A percentile compares a stretch with the other conserved stretches of the same genome.
Conservation (phyloP, 495 filamentous ascomycete genomes). For the Lophium mytilinum region DNA sequence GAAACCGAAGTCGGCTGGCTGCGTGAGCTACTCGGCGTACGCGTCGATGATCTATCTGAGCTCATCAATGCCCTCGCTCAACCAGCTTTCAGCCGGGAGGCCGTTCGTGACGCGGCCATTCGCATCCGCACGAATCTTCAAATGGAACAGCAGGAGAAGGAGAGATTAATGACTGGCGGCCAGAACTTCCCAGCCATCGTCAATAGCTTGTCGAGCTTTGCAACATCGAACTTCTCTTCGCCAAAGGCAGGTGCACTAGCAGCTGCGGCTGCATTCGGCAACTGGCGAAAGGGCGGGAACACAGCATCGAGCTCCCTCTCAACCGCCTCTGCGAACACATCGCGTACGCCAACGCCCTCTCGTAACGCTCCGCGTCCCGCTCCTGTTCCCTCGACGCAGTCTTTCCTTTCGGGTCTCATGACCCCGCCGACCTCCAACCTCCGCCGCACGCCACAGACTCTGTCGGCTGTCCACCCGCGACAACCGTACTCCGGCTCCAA, state of each 20-base stretch:
- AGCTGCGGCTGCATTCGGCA: constrained; percentile 78
- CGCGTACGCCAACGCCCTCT: constrained; percentile 43
- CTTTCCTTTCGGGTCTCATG: constrained; percentile 66
- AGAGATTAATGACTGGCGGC: constrained; percentile 51
- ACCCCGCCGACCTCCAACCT: constrained; percentile 70
- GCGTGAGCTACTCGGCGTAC: constrained; percentile 82
- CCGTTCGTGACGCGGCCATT: constrained; percentile 82
- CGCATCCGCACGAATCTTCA: constrained; percentile 87
- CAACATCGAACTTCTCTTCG: constrained; percentile 56
- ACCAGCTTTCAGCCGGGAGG: constrained; percentile 63
- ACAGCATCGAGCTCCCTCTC: constrained; percentile 28
- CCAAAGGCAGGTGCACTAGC: constrained; percentile 75
- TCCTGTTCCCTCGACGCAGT: constrained; percentile 12
- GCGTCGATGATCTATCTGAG: constrained; percentile 84
- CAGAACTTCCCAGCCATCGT: constrained; percentile 45
- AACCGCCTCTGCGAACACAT: constrained; percentile 36
- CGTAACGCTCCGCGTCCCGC: constrained; percentile 40
- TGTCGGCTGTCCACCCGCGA: constrained; percentile 14
- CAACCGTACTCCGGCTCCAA: constrained; percentile 15
- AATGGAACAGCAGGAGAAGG: constrained; percentile 94
- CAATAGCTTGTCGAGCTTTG: constrained; percentile 16
- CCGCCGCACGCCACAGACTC: constrained; percentile 43
- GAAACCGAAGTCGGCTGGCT: constrained; percentile 95
- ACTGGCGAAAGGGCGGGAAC: constrained; percentile 61
- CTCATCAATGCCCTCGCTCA: constrained; percentile 72